Evolutionary conservation across 306 rosid genomes (phyloP), one percentile per base, ranked within the genome.

Genomic region (Acacia melanoxylon): DNA sequence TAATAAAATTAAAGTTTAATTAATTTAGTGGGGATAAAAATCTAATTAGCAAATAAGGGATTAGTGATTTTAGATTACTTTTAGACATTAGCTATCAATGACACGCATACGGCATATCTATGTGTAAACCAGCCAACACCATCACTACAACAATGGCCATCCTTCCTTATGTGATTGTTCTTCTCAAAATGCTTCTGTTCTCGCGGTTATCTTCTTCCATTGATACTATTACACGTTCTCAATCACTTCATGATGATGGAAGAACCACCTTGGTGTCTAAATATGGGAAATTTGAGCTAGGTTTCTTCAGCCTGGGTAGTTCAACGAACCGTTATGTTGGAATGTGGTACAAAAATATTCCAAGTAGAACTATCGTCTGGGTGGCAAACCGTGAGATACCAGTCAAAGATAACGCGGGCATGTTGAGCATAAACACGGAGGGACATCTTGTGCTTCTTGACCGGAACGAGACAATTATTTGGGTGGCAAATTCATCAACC

Each of bases 301-400:
- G 80, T 27, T 77, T 62, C 46, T 77, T 77, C 44, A 44, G 46
- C 10, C 73, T 44, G 10, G 71, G 41, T 37, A 37, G 22, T 9
- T 76, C 80, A 0, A 9, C 75, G 24, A 85, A 72, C 1, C 83
- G 83, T 6, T 87, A 88, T 61, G 3, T 87, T n/a, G 97, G 92
- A 66, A 89, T 92, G 4, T 88, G 94, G 91, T 90, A 79, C 83
- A 71, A 65, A 13, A 82, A 42, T 5, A 78, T 87, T 62, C 51
- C 85, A 2, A 46, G 31, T 10, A 68, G 5, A 67, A 82, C 87
- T 4, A 75, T 82, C 25, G 91, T 86, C 44, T 91, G 88, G 93
- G 90, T 90, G 35, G 91, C 93, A 4, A 88, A 88, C 37, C 29
- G 89, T 2, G 79, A 74, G 11, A 89, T 80, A 10, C 91, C 91